Evolutionary conservation across 805 yeast species (phyloP).

Genomic region (Kodamaea leandrae): DNA sequence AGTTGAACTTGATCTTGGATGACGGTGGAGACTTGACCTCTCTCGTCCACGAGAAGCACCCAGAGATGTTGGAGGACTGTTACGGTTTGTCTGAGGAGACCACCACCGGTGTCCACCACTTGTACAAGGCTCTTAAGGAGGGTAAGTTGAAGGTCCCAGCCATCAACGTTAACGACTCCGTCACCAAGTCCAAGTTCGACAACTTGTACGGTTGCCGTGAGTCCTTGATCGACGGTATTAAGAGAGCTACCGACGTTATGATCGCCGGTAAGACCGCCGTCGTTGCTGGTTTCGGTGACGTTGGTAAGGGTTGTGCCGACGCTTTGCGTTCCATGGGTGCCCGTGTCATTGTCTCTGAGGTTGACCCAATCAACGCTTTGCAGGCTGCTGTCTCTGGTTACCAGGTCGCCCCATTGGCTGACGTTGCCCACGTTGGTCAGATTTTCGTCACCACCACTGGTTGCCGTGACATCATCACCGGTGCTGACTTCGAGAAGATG

Average conservation of each 20-base stretch:
- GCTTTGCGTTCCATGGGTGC: constrained; percentile 99
- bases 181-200: constrained; percentile 98
- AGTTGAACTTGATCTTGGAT: constrained; percentile 94
- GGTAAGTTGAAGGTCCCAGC: constrained; percentile 94
- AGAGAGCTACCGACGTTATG: constrained; percentile 99
- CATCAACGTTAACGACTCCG: constrained; percentile 97
- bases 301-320: constrained; percentile 99
- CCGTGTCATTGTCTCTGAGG: constrained; percentile 93
- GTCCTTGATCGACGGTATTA: constrained; percentile 97
- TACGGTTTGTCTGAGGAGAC: constrained; percentile 98
- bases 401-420: constrained; percentile 94
- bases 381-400: constrained; percentile 99
- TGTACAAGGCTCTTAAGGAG: constrained; percentile 92
- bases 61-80: constrained; percentile 94
- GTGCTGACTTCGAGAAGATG: constrained; percentile 83
- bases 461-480: constrained; percentile 95
- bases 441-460: constrained; percentile 99
- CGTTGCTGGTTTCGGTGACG: constrained; percentile 99
- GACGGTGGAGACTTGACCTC: constrained; percentile 99
- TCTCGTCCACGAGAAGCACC: constrained; percentile 95
- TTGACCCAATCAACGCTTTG: constrained; percentile 97
- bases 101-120: constrained; percentile 99
- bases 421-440: constrained; percentile 90
- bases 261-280: constrained; percentile 98
- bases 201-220: constrained; percentile 99